These are phyloP conservation scores for Pyrenochaeta sp. DNA, from an alignment of 2,329 filamentous ascomycete genomes.

Conservation along the genomic window DNA sequence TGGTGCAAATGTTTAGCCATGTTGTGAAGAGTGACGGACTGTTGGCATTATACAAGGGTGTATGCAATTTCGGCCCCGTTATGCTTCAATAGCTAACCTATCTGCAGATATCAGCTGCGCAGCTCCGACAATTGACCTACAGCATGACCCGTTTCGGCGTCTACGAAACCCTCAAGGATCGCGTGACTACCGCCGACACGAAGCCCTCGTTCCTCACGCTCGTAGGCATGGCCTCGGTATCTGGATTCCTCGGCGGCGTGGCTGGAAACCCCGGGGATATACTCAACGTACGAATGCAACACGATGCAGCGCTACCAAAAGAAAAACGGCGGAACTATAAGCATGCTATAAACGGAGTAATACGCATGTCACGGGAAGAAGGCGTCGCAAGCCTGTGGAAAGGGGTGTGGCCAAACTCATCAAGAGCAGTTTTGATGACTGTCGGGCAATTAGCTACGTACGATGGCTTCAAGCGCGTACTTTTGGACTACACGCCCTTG, in stretches of 20 bases:
- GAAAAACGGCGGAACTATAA: constrained; percentile 85
- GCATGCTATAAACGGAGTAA: constrained; percentile 84
- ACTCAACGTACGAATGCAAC: constrained; percentile 98
- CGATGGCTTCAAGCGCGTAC: constrained; percentile 77
- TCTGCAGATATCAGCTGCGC: constrained; percentile 80
- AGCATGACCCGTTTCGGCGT: constrained; percentile 95
- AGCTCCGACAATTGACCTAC: constrained; percentile 92
- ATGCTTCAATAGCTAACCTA: constrained; percentile 6
- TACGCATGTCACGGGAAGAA: constrained; percentile 87
- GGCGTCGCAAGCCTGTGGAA: constrained; percentile 80
- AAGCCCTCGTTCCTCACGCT: constrained; percentile 77
- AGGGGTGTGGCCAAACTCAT: constrained; percentile 83
- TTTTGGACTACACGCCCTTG: constrained; percentile 73
- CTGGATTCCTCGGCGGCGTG: constrained; percentile 87
- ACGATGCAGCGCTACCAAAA: constrained; percentile 79
- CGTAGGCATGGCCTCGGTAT: constrained; percentile 80
- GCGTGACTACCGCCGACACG: constrained; percentile 61
- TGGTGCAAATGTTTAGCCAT: constrained; percentile 85
- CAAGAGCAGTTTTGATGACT: constrained; percentile 87
- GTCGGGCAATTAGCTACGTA: constrained; percentile 84
- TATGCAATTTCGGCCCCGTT: constrained; percentile 48
- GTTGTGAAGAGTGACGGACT: constrained; percentile 79
- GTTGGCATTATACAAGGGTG: constrained; percentile 85
- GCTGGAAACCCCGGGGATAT: constrained; percentile 96
- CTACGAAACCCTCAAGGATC: constrained; percentile 90